Base-by-base conservation (phyloP, 331 rosid species). In the Spiraea crenata region DNA sequence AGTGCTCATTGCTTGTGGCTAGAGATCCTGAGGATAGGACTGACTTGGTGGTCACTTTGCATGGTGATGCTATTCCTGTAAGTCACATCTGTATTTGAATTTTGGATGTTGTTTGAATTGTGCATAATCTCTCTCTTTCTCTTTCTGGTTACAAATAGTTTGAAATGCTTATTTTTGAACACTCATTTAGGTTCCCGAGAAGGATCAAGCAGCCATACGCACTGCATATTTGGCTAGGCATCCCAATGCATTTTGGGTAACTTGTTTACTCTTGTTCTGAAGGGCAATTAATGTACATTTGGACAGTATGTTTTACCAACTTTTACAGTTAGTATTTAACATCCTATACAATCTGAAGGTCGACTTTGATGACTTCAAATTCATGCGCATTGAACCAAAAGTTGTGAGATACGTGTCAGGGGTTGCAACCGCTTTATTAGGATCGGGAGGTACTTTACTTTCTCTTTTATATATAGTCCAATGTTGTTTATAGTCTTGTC, bases 241-340 rank as follows among this genome's bases (percentile, higher is more conserved):
- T 82, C 95, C 97, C 67, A 84, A 87, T 72, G 99, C 97, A 61
- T 87, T 95, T 85, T 95, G 90, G 99, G 97, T 95, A 93, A 81
- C 67, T 75, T 66, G 41, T 63, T 76, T 59, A 42, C 64, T 78
- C 63, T 55, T 77, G 15, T 44, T 78, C 66, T 59, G 56, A 57
- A 9, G 58, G 25, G 16, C 35, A 51, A 8, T 57, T 58, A 54
- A 41, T 66, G 25, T 25, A 50, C 14, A 11, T 25, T 25, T 31
- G 2, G 45, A 10, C 34, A 19, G 71, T 44, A 19, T 59, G 38
- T 72, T 59, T 45, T 60, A 5, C 39, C 44, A 15, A 51, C 17
- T 50, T 51, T 20, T 55, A 11, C 40, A 6, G 45, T 57, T 37
- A 54, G 71, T 35, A 62, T 57, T 71, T 57, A 68, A 60, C 38